Base-by-base conservation (phyloP, 345 rosid genomes). In the Citrus inodora region DNA sequence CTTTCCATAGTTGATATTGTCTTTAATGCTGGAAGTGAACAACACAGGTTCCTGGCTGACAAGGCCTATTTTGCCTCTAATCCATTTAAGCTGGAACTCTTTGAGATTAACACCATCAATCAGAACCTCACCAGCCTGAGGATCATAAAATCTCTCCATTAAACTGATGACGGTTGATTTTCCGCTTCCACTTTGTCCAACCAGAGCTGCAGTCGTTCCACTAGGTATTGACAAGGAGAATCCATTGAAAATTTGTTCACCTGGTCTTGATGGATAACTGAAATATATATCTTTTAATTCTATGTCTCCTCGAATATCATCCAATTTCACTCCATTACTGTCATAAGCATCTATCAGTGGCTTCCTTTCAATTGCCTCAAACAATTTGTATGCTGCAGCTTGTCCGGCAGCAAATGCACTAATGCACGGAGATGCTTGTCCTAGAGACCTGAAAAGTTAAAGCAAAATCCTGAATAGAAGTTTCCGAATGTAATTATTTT, bases 151-250 rank as follows among this genome's bases (percentile, higher is more conserved):
- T 67, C 90, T 76, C 74, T 86, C 87, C 3, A 88, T 77, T 74
- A 88, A 78, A 82, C 85, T 82, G 40, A 86, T 80, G 1, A 81
- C 83, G 1, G 90, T 88, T 22, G 88, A 88, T 73, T 88, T 86
- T 24, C 88, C 88, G 48, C 88, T 86, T 70, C 90, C 90, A 79
- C 88, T 88, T 48, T 85, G 81, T 16, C 90, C 90, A 56, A 88
- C 88, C 76, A 88, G 56, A 53, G 90, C 90, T 55, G 83, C 79
- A 32, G 83, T 86, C 3, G 79, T 77, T 28, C 87, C 88, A 37
- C 82, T 86, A 4, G 84, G 80, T 24, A 88, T 86, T 5, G 71
- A 84, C 22, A 86, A 84, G 7, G 83, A 86, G 77, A 88, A 84
- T 40, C 88, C 85, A 9, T 33, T 46, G 58, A 88, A 84, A 55